Base-by-base conservation (phyloP, 176 grass and related monocot species). In the Oryza punctata region DNA sequence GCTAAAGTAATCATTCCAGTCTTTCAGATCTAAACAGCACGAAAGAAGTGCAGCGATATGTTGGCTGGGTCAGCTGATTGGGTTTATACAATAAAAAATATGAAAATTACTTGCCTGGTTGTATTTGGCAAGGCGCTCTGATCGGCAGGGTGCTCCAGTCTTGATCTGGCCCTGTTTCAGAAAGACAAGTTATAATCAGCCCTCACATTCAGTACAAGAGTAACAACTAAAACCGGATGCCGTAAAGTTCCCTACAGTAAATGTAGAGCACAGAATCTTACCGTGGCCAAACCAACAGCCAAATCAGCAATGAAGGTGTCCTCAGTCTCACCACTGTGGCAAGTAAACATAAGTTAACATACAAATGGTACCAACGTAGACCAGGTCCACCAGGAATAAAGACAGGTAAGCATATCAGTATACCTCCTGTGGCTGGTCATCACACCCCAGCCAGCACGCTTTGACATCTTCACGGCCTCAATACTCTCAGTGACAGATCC, bases 231-330 rank as follows among this genome's bases (percentile, higher is more conserved):
- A 40, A 63, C 52, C 16, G 21, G 57, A 0, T 23, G 6, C 40
- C 0, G 0, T 41, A 63, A 77, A 63, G 40, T 40, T 25, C 6
- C 21, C 10, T 8, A 65, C n/a, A 2, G 37, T 24, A 11, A 19
- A 18, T 67, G 52, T 40, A 12, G 0, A 70, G 10, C 27, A 2
- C 2, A 81, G 21, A 43, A 70, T 65, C 84, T 72, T 91, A 97
- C 94, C 29, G 94, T 97, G 59, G 94, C 14, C 72, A 97, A 75
- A 49, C 94, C 94, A 52, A 97, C 94, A 10, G 94, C 86, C 78
- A 97, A 80, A 78, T 96, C 94, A 87, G 94, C 94, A 83, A 96
- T 96, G 73, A 96, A 96, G 16, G 91, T 96, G 43, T 96, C 94
- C 78, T 96, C 94, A 0, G 94, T 96, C 74, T 96, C 91, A 85